A percentile compares a stretch with the other conserved stretches of the same genome.
phyloP scores from a whole-genome alignment of 2,329 filamentous ascomycete genomes.

The Ophiostoma tasmaniense region DNA sequence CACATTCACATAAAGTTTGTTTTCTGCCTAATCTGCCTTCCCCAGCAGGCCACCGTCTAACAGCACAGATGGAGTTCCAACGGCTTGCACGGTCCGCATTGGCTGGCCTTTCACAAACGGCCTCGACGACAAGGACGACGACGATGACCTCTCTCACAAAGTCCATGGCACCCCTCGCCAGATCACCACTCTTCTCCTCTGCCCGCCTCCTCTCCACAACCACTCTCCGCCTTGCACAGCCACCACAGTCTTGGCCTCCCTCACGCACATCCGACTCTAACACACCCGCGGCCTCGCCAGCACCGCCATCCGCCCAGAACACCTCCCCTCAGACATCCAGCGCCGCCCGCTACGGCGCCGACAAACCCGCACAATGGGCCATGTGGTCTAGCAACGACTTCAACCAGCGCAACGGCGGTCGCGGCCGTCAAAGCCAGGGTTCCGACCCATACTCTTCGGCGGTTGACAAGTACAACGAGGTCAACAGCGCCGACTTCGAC shows the following conservation, averaged over 20 bases:
- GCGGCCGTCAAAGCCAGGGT: neutral
- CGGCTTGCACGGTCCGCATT: constrained; percentile 14
- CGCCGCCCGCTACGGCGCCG: constrained; percentile 16
- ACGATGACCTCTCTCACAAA: neutral
- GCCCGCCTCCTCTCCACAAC: constrained; percentile 14
- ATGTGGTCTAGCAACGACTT: constrained; percentile 22
- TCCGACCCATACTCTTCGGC: neutral
- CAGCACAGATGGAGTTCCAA: constrained; percentile 13
- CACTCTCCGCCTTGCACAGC: neutral
- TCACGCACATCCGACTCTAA: neutral
- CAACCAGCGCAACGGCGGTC: constrained; percentile 12
- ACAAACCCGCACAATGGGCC: constrained; percentile 20
- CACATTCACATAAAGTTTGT: neutral
- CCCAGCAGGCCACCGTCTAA: neutral
- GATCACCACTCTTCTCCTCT: neutral
- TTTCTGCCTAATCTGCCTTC: neutral
- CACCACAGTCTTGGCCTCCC: constrained; percentile 10
- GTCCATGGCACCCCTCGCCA: constrained; percentile 1
- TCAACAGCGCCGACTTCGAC: neutral
- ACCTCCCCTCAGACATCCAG: neutral
- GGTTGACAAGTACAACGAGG: neutral
- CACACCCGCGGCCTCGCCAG: neutral
- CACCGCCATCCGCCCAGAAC: neutral
- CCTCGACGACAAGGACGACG: neutral
- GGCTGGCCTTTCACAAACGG: constrained; percentile 4